Conservation (phyloP, 495 filamentous ascomycete species). For the Lepraria neglecta region DNA sequence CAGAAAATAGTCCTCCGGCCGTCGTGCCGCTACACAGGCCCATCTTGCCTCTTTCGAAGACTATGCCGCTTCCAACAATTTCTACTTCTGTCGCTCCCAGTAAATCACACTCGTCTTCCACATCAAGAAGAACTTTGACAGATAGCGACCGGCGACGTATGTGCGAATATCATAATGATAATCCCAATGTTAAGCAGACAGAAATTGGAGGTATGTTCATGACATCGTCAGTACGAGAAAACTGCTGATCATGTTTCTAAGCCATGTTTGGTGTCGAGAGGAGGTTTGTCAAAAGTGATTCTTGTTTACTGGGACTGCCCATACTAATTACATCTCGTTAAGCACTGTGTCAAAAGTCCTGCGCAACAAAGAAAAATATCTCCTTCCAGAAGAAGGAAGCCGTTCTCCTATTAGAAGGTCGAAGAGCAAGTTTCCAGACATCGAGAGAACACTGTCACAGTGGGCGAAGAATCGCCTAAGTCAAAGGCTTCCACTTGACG, state of each 20-base stretch:
- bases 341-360: constrained; percentile 98
- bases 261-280: constrained; percentile 94
- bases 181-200: constrained; percentile 92
- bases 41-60: constrained; percentile 36
- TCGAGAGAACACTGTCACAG: constrained; percentile 88
- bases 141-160: constrained; percentile 87
- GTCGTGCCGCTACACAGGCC: constrained; percentile 29
- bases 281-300: constrained; percentile 54
- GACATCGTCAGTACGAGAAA: constrained; percentile 21
- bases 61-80: constrained; percentile 47
- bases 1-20: constrained; percentile 36
- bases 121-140: constrained; percentile 86
- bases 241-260: constrained; percentile 35
- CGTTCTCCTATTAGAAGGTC: constrained; percentile 80
- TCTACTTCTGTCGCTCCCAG: constrained; percentile 42
- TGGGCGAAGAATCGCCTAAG: constrained; percentile 79
- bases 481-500: constrained; percentile 68
- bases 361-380: constrained; percentile 93
- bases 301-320: background rate
- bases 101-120: constrained; percentile 46
- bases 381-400: constrained; percentile 78
- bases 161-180: constrained; percentile 92
- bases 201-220: constrained; percentile 79
- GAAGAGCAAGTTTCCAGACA: constrained; percentile 90
- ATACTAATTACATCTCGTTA: constrained; percentile 10